Percentiles rank a stretch among this genome's conserved stretches.
phyloP scores from a whole-genome alignment of 371 early-diverging fungal genomes.

The Rhizopus delemar region DNA sequence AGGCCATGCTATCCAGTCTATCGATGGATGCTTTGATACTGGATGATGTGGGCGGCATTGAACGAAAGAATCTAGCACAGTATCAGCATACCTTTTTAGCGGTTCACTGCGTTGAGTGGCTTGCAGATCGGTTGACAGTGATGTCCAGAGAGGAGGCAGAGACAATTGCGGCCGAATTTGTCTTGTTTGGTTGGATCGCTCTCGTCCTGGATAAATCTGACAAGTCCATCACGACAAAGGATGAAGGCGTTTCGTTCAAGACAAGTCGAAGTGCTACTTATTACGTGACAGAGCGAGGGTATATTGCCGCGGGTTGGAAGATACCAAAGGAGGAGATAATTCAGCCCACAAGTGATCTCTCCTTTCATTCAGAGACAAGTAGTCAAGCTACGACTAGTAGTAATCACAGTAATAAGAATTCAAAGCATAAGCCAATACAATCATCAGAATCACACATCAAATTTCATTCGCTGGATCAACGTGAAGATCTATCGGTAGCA shows the following conservation, averaged over 20 bases:
- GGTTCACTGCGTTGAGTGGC: conserved; percentile 55
- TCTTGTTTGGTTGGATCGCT: conserved; percentile 59
- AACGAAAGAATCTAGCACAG: conserved; percentile 19
- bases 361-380: conserved; percentile 5
- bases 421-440: background rate
- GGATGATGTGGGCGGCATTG: conserved; percentile 48
- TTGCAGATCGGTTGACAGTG: conserved; percentile 60
- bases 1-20: conserved; percentile 58
- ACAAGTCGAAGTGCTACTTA: conserved; percentile 54
- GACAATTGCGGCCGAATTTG: conserved; percentile 58
- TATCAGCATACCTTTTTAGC: conserved; percentile 41
- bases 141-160: conserved; percentile 62
- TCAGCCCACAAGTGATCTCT: conserved; percentile 11
- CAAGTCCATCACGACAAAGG: conserved; percentile 20
- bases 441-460: background rate
- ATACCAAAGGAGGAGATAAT: conserved; percentile 1
- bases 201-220: conserved; percentile 50
- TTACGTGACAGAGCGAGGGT: conserved; percentile 60
- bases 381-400: background rate
- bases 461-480: too few species aligned
- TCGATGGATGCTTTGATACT: conserved; percentile 34
- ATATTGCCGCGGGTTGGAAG: conserved; percentile 57
- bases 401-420: too few species aligned
- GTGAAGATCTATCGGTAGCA: too few species aligned
- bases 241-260: conserved; percentile 39